These are phyloP conservation scores for Sextonia rubra DNA, from an alignment of 164 flowering plant species.

Conservation along the genomic window DNA sequence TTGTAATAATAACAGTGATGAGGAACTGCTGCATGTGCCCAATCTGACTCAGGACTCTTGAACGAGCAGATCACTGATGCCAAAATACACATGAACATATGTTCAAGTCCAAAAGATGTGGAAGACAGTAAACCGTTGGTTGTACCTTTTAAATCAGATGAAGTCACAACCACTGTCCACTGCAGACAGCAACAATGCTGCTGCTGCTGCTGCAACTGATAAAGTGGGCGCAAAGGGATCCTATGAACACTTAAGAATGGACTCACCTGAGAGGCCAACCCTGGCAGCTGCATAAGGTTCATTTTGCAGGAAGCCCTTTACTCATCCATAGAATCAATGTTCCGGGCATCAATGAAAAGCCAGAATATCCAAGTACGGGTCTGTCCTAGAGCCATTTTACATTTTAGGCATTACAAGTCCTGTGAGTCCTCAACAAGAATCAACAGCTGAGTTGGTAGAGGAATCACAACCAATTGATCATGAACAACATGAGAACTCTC, in stretches of 20 bases:
- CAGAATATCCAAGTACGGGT: conserved; percentile 73
- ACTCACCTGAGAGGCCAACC: conserved; percentile 17
- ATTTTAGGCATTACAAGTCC: conserved; percentile 67
- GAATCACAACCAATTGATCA: conserved; percentile 55
- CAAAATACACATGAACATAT: conserved; percentile 16
- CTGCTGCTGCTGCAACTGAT: conserved; percentile 17
- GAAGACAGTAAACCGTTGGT: conserved; percentile 24
- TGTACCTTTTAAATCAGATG: conserved; percentile 21
- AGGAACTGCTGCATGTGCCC: conserved; percentile 12
- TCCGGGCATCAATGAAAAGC: conserved; percentile 20
- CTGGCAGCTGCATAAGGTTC: conserved; percentile 22
- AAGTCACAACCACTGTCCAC: conserved; percentile 5
- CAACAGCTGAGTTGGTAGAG: conserved; percentile 41
- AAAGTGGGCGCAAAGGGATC: conserved; percentile 18
- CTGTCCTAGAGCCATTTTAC: conserved; percentile 77
- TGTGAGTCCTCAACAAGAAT: conserved; percentile 37
- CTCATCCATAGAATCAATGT: conserved; percentile 25
- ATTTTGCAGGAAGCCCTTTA: conserved; percentile 31
- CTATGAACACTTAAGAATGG: conserved; percentile 23
- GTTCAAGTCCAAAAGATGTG: conserved; percentile 15
- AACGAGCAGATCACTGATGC: conserved; percentile 17
- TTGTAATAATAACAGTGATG: conserved; percentile 15
- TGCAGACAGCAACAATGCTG: conserved; percentile 20
- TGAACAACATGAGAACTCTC: conserved; percentile 38
- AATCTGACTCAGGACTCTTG: conserved; percentile 15